phyloP scores from a whole-genome alignment of 495 filamentous ascomycete species.

The Oidiodendron maius region DNA sequence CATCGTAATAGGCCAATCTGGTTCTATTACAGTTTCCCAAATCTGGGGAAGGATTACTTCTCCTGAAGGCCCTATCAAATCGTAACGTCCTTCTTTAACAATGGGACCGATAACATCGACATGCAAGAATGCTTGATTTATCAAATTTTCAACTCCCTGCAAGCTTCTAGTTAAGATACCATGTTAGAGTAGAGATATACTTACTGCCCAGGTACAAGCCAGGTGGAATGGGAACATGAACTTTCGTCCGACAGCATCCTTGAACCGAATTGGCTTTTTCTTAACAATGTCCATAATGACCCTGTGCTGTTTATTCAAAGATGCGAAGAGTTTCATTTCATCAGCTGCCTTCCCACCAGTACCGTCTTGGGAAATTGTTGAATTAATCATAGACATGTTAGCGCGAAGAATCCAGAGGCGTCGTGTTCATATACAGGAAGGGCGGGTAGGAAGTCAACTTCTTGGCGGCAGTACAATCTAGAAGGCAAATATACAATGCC shows the following conservation, averaged over 20 bases:
- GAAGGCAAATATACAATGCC: too few species aligned
- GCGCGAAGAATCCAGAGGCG: too few species aligned
- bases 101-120: slow-evolving; percentile 37
- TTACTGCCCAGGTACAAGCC: slow-evolving; percentile 56
- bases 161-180: background rate
- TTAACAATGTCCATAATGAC: too few species aligned
- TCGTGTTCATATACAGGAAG: too few species aligned
- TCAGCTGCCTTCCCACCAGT: background rate
- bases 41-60: slow-evolving; percentile 42
- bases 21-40: slow-evolving; percentile 44
- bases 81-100: slow-evolving; percentile 38
- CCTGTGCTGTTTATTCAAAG: too few species aligned
- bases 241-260: slow-evolving; percentile 57
- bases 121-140: slow-evolving; percentile 38
- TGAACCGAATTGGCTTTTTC: slow-evolving; percentile 49
- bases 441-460: too few species aligned
- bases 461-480: too few species aligned
- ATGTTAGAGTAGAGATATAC: slow-evolving; percentile 10
- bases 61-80: slow-evolving; percentile 34
- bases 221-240: slow-evolving; percentile 57
- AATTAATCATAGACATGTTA: too few species aligned
- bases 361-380: background rate
- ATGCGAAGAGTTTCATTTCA: too few species aligned
- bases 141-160: slow-evolving; percentile 46
- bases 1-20: slow-evolving; percentile 71